Evolutionary conservation across 78 protist species (phyloP).

Genomic region (Paratrimastix pyriformis): DNA sequence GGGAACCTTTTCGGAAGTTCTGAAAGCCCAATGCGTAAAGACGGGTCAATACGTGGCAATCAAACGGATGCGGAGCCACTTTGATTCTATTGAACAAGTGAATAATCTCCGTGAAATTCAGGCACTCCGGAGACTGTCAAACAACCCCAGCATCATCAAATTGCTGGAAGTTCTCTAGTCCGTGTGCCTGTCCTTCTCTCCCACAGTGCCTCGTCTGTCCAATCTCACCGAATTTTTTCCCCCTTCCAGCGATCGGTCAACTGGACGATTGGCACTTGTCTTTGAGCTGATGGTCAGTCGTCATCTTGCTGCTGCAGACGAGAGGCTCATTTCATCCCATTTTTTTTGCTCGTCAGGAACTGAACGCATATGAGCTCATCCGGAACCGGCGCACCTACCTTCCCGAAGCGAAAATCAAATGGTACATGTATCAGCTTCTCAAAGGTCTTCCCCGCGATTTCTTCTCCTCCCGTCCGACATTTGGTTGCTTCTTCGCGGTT

Average conservation of each 20-base stretch:
- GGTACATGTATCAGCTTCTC: conserved; percentile 61
- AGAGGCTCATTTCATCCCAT: neutral
- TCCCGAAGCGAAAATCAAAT: conserved; percentile 30
- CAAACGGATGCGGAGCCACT: conserved; percentile 70
- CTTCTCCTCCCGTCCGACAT: neutral
- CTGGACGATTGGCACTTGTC: conserved; percentile 69
- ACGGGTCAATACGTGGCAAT: conserved; percentile 62
- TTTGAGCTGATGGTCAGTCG: conserved; percentile 82
- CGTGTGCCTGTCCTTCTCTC: neutral
- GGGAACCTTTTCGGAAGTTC: conserved; percentile 84
- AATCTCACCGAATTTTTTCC: too few species aligned
- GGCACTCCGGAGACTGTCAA: conserved; percentile 60
- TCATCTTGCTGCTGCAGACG: too few species aligned
- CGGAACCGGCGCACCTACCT: conserved; percentile 32
- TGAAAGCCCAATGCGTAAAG: conserved; percentile 59
- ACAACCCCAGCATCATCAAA: conserved; percentile 67
- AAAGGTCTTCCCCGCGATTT: too few species aligned
- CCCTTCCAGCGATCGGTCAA: conserved; percentile 32
- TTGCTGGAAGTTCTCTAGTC: conserved; percentile 61
- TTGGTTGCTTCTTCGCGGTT: neutral
- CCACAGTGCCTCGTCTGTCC: too few species aligned
- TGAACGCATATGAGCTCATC: conserved; percentile 76
- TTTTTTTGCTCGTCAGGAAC: too few species aligned
- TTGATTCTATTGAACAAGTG: conserved; percentile 34
- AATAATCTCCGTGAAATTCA: conserved; percentile 73